Evolutionary conservation across 345 rosid genomes (phyloP).

Genomic region (Eucalyptus curtisii): DNA sequence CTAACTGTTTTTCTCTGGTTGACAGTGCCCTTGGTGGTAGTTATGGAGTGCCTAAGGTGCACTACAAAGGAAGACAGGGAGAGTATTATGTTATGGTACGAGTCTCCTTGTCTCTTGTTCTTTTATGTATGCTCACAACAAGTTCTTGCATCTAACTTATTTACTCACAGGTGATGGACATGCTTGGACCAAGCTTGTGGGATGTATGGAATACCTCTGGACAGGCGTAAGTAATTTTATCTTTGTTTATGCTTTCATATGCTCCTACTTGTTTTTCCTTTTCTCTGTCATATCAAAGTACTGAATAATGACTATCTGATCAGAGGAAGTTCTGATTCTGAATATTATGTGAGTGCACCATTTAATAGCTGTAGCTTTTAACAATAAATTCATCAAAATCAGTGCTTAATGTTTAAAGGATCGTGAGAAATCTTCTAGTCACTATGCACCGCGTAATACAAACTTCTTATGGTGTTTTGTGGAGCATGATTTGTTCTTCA

Average conservation of each 20-base stretch:
- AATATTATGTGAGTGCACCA: background rate
- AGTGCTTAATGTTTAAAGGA: background rate
- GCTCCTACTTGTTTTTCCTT: background rate
- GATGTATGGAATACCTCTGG: conserved; percentile 95
- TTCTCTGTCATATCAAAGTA: background rate
- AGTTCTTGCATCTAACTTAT: background rate
- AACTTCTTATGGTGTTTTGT: background rate
- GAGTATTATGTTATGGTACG: conserved; percentile 96
- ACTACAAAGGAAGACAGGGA: conserved; percentile 91
- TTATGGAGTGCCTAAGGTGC: conserved; percentile 92
- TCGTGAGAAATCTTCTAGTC: background rate
- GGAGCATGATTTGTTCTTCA: background rate
- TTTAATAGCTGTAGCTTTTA: background rate
- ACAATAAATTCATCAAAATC: background rate
- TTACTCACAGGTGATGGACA: conserved; percentile 82
- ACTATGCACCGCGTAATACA: background rate
- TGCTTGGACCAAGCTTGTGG: conserved; percentile 98
- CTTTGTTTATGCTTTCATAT: conserved; percentile 1
- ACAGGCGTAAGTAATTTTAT: conserved; percentile 61
- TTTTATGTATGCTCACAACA: background rate
- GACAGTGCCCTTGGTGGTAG: conserved; percentile 90
- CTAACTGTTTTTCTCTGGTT: background rate
- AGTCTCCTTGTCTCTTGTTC: background rate
- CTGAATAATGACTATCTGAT: background rate
- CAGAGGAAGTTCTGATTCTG: background rate